Evolutionary conservation across 2,329 filamentous ascomycete species (phyloP), one percentile per base, ranked within the genome.

Genomic region (Gnomoniopsis sp.): DNA sequence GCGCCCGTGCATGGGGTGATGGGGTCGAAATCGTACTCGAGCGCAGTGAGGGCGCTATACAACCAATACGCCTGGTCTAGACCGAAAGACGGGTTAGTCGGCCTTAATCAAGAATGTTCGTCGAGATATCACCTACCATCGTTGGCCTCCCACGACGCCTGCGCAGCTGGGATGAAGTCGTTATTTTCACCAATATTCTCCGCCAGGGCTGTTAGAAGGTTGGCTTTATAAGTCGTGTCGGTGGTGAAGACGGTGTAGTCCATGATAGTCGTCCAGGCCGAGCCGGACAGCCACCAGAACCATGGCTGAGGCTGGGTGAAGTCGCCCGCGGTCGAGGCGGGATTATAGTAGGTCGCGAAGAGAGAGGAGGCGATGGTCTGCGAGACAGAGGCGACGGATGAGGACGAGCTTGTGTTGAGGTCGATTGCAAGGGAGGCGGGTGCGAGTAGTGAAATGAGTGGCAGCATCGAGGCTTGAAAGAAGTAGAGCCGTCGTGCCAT

Each of bases 171-270:
- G 83, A 92, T 91, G 68, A 88, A 93, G 67, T 92, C 86, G 59
- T 85, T 76, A 66, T 87, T 78, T 1, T 82, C 78, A 55, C 89
- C 89, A 55, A 87, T 84, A 71, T 93, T 90, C 68, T 82, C 86
- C 53, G 91, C 78, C 65, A 96, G 79, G 14, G 83, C 91, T 62
- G 89, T 78, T 38, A 79, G 80, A 15, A 85, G 82, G 44, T 89
- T 75, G 19, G 86, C 75, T 68, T 92, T 92, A 74, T 89, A 93
- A 26, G 81, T 79, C 2, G 79, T 75, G 68, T 93, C 89, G 23
- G 86, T 86, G 0, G 90, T 93, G 70, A 90, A 90, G 69, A 87
- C 89, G 89, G 90, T 95, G 70, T 95, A 95, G 66, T 95, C 89
- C 55, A 96, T 79, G 63, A 95, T 75, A 2, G 87, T 79, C 26